Evolutionary conservation across 2,329 filamentous ascomycete species (phyloP).

Genomic region (Lecanicillium sp.): DNA sequence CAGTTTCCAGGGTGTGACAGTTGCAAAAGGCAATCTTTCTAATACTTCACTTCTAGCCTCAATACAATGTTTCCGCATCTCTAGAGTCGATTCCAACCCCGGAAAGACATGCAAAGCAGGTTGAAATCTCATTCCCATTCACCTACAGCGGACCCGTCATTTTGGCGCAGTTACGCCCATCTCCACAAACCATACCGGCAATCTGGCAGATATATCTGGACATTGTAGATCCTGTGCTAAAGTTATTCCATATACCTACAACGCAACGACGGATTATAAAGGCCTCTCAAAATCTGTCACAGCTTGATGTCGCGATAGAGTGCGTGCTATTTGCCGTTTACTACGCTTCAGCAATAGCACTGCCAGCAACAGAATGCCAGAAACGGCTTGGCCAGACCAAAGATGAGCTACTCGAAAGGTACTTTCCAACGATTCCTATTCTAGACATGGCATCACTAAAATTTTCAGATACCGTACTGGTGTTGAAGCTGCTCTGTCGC

Average conservation of each 20-base stretch:
- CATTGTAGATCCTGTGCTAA: slow-evolving; percentile 10
- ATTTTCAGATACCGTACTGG: background rate
- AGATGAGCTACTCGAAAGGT: slow-evolving; percentile 5
- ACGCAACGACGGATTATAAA: slow-evolving; percentile 6
- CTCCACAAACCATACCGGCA: slow-evolving; percentile 1
- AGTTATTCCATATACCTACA: slow-evolving; percentile 10
- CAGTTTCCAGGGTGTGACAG: too few relatives aligned
- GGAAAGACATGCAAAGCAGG: too few relatives aligned
- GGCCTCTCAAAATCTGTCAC: background rate
- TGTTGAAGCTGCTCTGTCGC: slow-evolving; percentile 1
- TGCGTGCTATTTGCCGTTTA: slow-evolving; percentile 11
- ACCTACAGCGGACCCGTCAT: background rate
- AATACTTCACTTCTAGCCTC: too few relatives aligned
- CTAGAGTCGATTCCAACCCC: too few relatives aligned
- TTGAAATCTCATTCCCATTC: background rate
- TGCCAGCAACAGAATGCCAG: slow-evolving; percentile 6
- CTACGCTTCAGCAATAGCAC: slow-evolving; percentile 7
- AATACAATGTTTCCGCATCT: too few relatives aligned
- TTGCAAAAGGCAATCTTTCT: too few relatives aligned
- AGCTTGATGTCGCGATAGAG: slow-evolving; percentile 6
- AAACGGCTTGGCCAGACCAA: slow-evolving; percentile 5
- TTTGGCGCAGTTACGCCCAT: slow-evolving; percentile 3
- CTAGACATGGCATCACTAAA: background rate
- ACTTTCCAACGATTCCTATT: background rate
- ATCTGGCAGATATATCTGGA: slow-evolving; percentile 11